Base-by-base conservation (phyloP, 306 rosid species). In the Datisca glomerata region DNA sequence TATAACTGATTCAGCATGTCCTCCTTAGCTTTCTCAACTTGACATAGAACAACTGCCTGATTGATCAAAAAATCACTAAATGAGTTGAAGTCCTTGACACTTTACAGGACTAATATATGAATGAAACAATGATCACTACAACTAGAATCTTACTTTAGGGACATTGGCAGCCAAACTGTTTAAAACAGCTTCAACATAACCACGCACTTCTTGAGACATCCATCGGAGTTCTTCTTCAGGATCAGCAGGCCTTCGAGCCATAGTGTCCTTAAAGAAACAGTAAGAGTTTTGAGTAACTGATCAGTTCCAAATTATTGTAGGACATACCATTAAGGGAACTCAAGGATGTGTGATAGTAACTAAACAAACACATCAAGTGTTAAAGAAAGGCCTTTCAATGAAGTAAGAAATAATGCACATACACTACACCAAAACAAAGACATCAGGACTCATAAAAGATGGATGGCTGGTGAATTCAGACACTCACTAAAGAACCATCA, bases 201-300 rank as follows among this genome's bases (percentile, higher is more conserved):
- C 97, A 38, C 97, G 87, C 20, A 87, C 97, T 76, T 87, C 97
- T 63, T 87, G 94, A 50, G 97, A 77, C 94, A 87, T 87, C 97
- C 97, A 83, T 54, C 93, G 63, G 19, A 87, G 94, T 63, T 87
- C 97, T 74, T 87, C 97, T 67, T 87, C 97, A 8, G 97, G 97
- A 54, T 87, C 94, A 41, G 75, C 97, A 57, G 97, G 94, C 55
- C 84, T 83, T 67, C 94, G 82, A 57, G 76, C 57, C 97, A 87
- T 83, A 17, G 93, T 83, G 28, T 83, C 97, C 97, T 87, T 52
- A 18, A 15, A 47, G 24, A 18, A 38, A 12, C n/a, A 12, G 3
- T 12, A 19, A 41, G 32, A 9, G 27, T 21, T 6, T 24, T 17
- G 15, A 6, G 5, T n/a, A n/a, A n/a, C n/a, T n/a, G 7, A 11